Evolutionary conservation across 768 basidiomycete genomes (phyloP).

Genomic region (Sporobolomyces phaffii): DNA sequence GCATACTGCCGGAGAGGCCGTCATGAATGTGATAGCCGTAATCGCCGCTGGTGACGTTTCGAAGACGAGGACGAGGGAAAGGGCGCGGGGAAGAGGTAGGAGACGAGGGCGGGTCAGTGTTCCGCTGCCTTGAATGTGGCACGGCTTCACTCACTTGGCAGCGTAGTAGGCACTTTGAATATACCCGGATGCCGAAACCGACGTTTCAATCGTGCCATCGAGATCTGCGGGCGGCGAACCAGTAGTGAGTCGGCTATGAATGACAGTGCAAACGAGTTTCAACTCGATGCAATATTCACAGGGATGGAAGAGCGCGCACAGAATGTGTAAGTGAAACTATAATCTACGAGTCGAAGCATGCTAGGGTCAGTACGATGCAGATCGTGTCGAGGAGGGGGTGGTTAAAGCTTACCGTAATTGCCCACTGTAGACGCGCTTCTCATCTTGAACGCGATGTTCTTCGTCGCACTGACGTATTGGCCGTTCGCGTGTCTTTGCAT

Average conservation of each 20-base stretch:
- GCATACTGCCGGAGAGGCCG: constrained; percentile 27
- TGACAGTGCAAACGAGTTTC: neutral
- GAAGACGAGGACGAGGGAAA: neutral
- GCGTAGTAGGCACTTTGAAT: constrained; percentile 23
- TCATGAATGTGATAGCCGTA: constrained; percentile 44
- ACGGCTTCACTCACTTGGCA: neutral
- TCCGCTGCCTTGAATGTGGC: neutral
- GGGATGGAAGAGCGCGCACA: constrained; percentile 24
- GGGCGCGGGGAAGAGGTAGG: neutral
- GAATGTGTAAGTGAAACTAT: constrained; percentile 30
- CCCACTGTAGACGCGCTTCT: constrained; percentile 36
- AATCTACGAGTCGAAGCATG: neutral
- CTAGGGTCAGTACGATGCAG: neutral
- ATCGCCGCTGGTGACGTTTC: constrained; percentile 27
- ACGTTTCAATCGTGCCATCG: constrained; percentile 38
- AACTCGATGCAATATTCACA: too few species aligned
- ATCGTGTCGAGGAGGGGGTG: neutral
- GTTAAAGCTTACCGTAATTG: constrained; percentile 31
- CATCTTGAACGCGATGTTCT: constrained; percentile 37
- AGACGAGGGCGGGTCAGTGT: neutral
- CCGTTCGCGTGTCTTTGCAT: constrained; percentile 42
- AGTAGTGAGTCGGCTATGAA: neutral
- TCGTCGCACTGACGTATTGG: constrained; percentile 40
- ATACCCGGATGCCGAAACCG: constrained; percentile 38
- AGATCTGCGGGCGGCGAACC: neutral